These are phyloP conservation scores for Danielia oregonensis DNA, from an alignment of 805 yeast species.

Conservation along the genomic window DNA sequence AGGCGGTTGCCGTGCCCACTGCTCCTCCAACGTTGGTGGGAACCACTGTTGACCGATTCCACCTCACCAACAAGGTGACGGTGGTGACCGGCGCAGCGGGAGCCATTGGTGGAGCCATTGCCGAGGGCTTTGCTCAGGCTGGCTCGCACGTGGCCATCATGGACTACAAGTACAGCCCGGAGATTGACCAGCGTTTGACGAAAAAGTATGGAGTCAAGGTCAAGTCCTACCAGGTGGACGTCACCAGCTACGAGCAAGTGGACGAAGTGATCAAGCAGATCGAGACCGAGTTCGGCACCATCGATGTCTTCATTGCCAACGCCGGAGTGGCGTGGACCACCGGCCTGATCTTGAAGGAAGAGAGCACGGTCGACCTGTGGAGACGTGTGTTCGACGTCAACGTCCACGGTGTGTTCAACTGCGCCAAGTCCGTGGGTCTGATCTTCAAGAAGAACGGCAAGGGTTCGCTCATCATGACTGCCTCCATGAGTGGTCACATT, in stretches of 20 bases:
- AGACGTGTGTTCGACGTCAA: slow-evolving; percentile 57
- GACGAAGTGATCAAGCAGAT: slow-evolving; percentile 47
- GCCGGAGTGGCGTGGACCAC: slow-evolving; percentile 67
- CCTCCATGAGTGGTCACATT: slow-evolving; percentile 86
- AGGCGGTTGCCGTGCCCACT: slow-evolving; percentile 13
- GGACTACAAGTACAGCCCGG: slow-evolving; percentile 33
- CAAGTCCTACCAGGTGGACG: slow-evolving; percentile 62
- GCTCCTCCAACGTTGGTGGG: slow-evolving; percentile 13
- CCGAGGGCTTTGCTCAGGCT: slow-evolving; percentile 51
- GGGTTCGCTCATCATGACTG: slow-evolving; percentile 81
- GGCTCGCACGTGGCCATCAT: slow-evolving; percentile 49
- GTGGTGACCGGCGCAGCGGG: slow-evolving; percentile 30
- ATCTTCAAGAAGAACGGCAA: slow-evolving; percentile 67
- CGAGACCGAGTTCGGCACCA: slow-evolving; percentile 67
- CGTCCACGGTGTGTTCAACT: slow-evolving; percentile 32
- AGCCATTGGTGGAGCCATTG: slow-evolving; percentile 27
- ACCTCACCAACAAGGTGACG: slow-evolving; percentile 22
- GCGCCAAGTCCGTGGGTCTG: slow-evolving; percentile 71
- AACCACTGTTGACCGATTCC: slow-evolving; percentile 14
- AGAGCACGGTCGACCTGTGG: slow-evolving; percentile 59
- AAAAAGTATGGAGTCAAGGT: slow-evolving; percentile 55
- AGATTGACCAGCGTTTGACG: slow-evolving; percentile 23
- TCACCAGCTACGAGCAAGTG: slow-evolving; percentile 49
- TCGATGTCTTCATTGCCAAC: slow-evolving; percentile 83
- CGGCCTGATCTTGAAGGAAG: slow-evolving; percentile 37